Base-by-base conservation (phyloP, 164 flowering plant genomes). In the Umbellularia californica region DNA sequence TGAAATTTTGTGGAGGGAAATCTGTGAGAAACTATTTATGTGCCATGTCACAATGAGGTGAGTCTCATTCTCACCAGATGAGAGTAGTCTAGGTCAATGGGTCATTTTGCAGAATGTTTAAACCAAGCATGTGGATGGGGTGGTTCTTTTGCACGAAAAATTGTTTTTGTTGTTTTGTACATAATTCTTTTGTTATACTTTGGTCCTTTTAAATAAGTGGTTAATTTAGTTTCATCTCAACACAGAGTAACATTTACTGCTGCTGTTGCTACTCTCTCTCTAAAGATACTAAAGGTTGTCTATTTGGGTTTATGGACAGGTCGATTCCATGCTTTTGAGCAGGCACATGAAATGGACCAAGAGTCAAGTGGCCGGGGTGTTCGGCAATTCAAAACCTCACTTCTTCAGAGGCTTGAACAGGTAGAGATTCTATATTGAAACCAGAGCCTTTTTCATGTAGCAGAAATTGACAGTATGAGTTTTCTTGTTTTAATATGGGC, bases 291-390 rank as follows among this genome's bases (percentile, higher is more conserved):
- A 2, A 30, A 71, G 22, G 23, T 33, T 35, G 11, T 33, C 20
- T 64, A 27, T 3, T 24, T 55, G 70, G 70, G 70, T 20, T 52
- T 35, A 55, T 69, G 68, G 13, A 70, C 85, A 93, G 98, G 98
- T 28, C 92, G 96, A 6, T 87, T 91, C 84, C 96, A 89, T 79
- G 94, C 98, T 68, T 90, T 93, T 81, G 91, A 79, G 74, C 82
- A 84, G 65, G 94, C 98, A 24, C 98, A 93, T 80, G 79, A 70
- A 77, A 76, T 79, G 87, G 98, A 93, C 78, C 78, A 77, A 9
- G 86, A 82, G 77, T 93, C 98, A 50, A 84, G 76, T 66, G 94
- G 92, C 20, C 84, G 98, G 22, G 96, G 96, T 70, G 98, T 91
- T 69, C 79, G 90, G 65, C 96, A 93, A 77, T 91, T 93, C 77